Evolutionary conservation across 306 rosid genomes (phyloP).

Genomic region (Carpinus viminea): DNA sequence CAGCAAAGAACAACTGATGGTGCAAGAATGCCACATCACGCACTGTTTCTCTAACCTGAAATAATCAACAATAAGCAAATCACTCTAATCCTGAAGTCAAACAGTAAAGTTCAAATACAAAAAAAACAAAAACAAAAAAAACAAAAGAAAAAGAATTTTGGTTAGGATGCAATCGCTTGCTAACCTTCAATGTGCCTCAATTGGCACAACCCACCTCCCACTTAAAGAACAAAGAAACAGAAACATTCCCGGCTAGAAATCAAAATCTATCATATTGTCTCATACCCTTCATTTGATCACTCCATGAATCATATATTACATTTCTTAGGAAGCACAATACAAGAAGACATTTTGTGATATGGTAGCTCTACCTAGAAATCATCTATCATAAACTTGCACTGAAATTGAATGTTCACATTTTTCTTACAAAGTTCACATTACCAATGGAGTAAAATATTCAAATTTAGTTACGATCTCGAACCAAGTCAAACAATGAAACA

Average conservation of each 20-base stretch:
- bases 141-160: no score
- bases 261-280: neutral
- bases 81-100: slow-evolving; percentile 12
- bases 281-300: no score
- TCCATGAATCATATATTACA: neutral
- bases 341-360: neutral
- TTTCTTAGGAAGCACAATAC: no score
- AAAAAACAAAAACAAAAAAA: neutral
- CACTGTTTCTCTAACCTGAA: slow-evolving; percentile 91
- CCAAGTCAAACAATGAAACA: neutral
- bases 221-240: neutral
- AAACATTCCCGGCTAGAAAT: neutral
- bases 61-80: slow-evolving; percentile 22
- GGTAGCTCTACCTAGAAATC: neutral
- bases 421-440: neutral
- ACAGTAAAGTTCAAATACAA: neutral
- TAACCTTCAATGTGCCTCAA: neutral
- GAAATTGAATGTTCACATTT: neutral
- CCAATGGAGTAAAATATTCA: neutral
- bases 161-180: neutral
- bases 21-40: slow-evolving; percentile 88
- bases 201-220: neutral
- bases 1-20: slow-evolving; percentile 74
- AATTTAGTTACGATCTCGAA: neutral
- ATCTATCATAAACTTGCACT: neutral